Evolutionary conservation across 1,284 basidiomycete species (phyloP), one percentile per base, ranked within the genome.

Genomic region (Ganoderma multipileum): DNA sequence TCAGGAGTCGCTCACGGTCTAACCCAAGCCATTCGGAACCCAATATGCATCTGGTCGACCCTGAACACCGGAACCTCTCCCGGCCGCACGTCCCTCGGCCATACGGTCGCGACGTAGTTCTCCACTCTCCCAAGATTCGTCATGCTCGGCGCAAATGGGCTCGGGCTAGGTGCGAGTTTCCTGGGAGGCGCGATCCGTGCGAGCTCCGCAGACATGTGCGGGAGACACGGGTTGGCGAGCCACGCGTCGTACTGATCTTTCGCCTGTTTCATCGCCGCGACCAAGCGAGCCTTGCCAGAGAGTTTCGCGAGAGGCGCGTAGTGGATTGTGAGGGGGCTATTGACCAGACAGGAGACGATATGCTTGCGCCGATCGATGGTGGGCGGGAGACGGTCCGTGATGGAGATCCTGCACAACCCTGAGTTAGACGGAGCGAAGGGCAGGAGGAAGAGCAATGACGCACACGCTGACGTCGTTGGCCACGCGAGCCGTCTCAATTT

Each of bases 31-130:
- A 38, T 36, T 1, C 55, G 55, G 33, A 20, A 18, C n/a, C 33
- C 36, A 20, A 58, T 33, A n/a, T 58, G 55, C 55, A 58, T 58
- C 36, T 58, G 55, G 30, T 58, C 55, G n/a, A 58, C 36, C 36
- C 36, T 36, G 9, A 58, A 58, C 33, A 58, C 33, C 11, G 55
- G 33, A 12, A 38, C 20, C 33, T 58, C 55, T 33, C 55, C 55
- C 2, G 55, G 55, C 33, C n/a, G 30, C 9, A 58, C 33, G 20
- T 38, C 20, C 55, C 16, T 58, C 20, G 55, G 55, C 55, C 55
- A 58, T 9, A 23, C 33, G 8, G 55, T 33, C n/a, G 55, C 55
- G 6, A 58, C 11, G 36, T 58, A 38, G n/a, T 58, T 58, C 33
- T 58, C 55, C 11, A 58, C 55, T 30, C 33, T 28, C 20, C 55